phyloP scores from a whole-genome alignment of 306 rosid species.

The Trifolium dubium region DNA sequence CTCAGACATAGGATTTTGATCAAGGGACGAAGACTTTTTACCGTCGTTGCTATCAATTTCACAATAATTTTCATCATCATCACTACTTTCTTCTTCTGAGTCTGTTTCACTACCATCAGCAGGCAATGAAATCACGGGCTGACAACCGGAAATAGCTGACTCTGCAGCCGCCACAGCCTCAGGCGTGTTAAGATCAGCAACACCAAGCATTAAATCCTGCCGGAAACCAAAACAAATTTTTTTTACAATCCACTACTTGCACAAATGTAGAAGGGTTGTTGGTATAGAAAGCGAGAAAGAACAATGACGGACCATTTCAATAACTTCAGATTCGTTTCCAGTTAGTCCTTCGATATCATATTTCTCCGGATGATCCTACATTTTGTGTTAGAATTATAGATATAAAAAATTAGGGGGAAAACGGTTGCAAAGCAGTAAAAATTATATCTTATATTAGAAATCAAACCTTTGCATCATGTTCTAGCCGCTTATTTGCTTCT shows the following conservation, averaged over 20 bases:
- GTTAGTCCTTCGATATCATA: constrained; percentile 76
- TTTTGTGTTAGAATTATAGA: neutral
- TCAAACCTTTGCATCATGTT: constrained; percentile 71
- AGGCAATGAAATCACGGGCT: constrained; percentile 56
- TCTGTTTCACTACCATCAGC: constrained; percentile 53
- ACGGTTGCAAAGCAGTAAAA: neutral
- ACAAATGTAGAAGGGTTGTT: neutral
- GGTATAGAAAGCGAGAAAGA: neutral
- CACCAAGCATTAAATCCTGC: constrained; percentile 88
- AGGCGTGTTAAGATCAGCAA: constrained; percentile 84
- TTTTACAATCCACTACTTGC: constrained; percentile 11
- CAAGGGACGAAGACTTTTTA: neutral
- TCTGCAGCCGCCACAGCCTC: constrained; percentile 97
- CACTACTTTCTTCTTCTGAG: constrained; percentile 59
- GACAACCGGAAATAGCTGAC: constrained; percentile 65
- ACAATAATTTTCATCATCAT: constrained; percentile 28
- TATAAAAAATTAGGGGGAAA: neutral
- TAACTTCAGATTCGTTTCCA: constrained; percentile 78
- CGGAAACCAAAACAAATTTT: neutral
- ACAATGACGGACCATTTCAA: constrained; percentile 60
- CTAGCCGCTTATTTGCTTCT: constrained; percentile 72
- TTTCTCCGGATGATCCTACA: constrained; percentile 63
- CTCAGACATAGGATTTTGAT: constrained; percentile 37
- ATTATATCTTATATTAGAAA: constrained; percentile 14
- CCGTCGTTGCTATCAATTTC: neutral